phyloP scores from a whole-genome alignment of 768 basidiomycete species.

The Leccinum ochraceum region DNA sequence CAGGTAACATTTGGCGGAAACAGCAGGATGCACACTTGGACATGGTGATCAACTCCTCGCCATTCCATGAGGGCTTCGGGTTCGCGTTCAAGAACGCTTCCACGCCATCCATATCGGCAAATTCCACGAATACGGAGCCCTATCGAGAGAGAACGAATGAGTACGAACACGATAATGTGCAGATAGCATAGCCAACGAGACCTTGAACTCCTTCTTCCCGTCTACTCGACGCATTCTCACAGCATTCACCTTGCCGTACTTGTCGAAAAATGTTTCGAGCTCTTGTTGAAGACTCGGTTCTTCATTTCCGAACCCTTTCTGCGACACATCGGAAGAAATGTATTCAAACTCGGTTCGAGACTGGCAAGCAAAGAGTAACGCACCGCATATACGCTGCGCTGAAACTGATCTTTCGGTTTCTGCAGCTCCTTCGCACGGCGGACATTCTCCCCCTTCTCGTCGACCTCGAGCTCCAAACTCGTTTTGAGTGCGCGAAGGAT shows the following conservation, averaged over 20 bases:
- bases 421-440: constrained; percentile 74
- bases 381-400: constrained; percentile 88
- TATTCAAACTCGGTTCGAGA: neutral
- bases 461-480: constrained; percentile 65
- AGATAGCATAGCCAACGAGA: constrained; percentile 31
- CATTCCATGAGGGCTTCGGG: constrained; percentile 81
- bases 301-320: constrained; percentile 89
- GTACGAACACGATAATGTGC: neutral
- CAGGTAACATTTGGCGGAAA: neutral
- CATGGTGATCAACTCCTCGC: constrained; percentile 78
- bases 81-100: constrained; percentile 79
- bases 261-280: constrained; percentile 77
- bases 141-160: constrained; percentile 31
- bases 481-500: constrained; percentile 64
- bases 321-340: constrained; percentile 4
- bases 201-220: constrained; percentile 87
- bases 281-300: constrained; percentile 63
- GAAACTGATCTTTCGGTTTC: constrained; percentile 76
- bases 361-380: constrained; percentile 37
- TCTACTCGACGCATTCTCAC: constrained; percentile 86
- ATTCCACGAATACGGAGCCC: constrained; percentile 95
- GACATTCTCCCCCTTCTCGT: constrained; percentile 70
- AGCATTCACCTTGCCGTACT: constrained; percentile 76
- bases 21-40: constrained; percentile 61
- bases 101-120: constrained; percentile 65